These are phyloP conservation scores for Pichia phayaonensis DNA, from an alignment of 805 yeast genomes.

Conservation along the genomic window DNA sequence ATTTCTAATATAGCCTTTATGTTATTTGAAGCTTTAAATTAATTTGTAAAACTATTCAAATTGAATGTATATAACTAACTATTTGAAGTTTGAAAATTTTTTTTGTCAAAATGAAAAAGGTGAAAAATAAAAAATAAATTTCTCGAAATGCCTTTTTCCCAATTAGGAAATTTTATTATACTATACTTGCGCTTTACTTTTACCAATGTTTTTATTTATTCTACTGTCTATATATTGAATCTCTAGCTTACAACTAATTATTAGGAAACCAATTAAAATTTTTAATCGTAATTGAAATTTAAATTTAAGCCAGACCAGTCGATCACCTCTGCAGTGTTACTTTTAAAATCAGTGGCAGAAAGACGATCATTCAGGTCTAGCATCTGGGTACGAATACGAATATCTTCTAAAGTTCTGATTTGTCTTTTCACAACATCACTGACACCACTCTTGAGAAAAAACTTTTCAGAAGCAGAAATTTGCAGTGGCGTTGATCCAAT, in stretches of 20 bases:
- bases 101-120: neutral
- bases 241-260: neutral
- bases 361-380: conserved; percentile 30
- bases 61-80: neutral
- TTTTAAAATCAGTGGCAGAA: neutral
- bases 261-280: neutral
- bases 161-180: neutral
- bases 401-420: conserved; percentile 34
- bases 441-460: conserved; percentile 3
- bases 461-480: conserved; percentile 7
- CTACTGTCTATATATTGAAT: neutral
- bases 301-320: neutral
- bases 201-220: too few relatives aligned
- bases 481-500: neutral
- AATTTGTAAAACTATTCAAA: neutral
- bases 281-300: conserved; percentile 5
- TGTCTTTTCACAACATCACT: conserved; percentile 31
- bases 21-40: neutral
- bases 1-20: too few relatives aligned
- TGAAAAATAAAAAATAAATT: neutral
- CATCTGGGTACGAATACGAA: conserved; percentile 44
- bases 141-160: neutral
- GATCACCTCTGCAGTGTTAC: conserved; percentile 8
- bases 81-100: neutral
- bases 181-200: neutral